These are phyloP conservation scores for Didymella glomerata DNA, from an alignment of 2,329 filamentous ascomycete species.

Conservation along the genomic window DNA sequence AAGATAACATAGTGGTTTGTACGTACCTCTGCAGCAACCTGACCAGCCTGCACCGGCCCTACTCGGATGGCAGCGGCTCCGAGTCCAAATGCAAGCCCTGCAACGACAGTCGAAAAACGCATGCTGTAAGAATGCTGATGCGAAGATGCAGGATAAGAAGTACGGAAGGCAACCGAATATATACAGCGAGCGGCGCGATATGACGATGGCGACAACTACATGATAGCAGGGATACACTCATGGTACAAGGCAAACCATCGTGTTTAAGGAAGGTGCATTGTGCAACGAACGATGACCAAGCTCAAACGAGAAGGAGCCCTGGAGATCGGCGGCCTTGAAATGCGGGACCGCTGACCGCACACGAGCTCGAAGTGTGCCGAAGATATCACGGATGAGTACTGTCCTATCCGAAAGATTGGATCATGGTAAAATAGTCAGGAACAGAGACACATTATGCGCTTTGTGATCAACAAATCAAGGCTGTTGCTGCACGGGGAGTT, in stretches of 20 bases:
- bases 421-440: not conserved
- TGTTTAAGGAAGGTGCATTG: slow-evolving; percentile 43
- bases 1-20: not conserved
- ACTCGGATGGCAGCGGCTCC: slow-evolving; percentile 36
- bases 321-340: slow-evolving; percentile 27
- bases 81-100: slow-evolving; percentile 37
- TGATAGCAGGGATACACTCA: slow-evolving; percentile 26
- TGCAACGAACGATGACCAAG: slow-evolving; percentile 28
- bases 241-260: slow-evolving; percentile 23
- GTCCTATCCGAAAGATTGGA: not conserved
- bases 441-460: not conserved
- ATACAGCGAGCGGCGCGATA: slow-evolving; percentile 16
- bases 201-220: slow-evolving; percentile 27
- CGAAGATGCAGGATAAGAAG: slow-evolving; percentile 13
- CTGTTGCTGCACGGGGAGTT: not conserved
- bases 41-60: slow-evolving; percentile 26
- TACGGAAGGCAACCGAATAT: slow-evolving; percentile 9
- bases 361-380: slow-evolving; percentile 3
- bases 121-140: slow-evolving; percentile 28
- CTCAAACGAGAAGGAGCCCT: slow-evolving; percentile 40
- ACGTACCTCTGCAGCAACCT: slow-evolving; percentile 39
- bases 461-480: not conserved
- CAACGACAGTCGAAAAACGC: slow-evolving; percentile 37
- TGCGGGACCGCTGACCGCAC: slow-evolving; percentile 22
- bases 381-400: not conserved